phyloP scores from a whole-genome alignment of 2,329 filamentous ascomycete genomes.

The Escovopsis sp. region DNA sequence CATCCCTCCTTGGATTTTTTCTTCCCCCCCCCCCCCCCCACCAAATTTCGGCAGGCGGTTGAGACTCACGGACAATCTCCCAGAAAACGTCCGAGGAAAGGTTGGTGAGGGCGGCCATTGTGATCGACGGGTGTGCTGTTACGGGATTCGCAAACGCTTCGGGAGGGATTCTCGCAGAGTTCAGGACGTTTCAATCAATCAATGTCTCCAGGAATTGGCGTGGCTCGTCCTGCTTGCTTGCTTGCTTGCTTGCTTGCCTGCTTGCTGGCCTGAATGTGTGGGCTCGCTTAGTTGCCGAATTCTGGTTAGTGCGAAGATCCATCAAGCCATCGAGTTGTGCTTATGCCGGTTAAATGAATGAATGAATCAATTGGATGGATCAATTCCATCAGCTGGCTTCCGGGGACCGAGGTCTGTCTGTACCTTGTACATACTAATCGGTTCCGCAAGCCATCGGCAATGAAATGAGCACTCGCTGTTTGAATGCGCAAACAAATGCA shows the following conservation, averaged over 20 bases:
- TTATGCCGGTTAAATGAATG: conserved; percentile 11
- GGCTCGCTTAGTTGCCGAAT: conserved; percentile 22
- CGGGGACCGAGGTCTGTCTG: too few relatives aligned
- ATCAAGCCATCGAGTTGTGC: conserved; percentile 6
- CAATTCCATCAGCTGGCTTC: too few relatives aligned
- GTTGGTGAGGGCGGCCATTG: conserved; percentile 49
- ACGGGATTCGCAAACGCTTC: conserved; percentile 13
- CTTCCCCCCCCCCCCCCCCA: background rate
- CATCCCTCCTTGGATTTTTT: background rate
- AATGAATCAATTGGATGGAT: too few relatives aligned
- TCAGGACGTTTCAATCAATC: background rate
- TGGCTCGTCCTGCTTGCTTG: conserved; percentile 24
- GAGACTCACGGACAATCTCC: conserved; percentile 82
- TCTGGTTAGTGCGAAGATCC: conserved; percentile 13
- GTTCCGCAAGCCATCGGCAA: too few relatives aligned
- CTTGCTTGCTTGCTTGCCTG: conserved; percentile 18
- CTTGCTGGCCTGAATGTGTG: conserved; percentile 25
- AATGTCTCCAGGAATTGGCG: conserved; percentile 12
- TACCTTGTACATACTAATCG: too few relatives aligned
- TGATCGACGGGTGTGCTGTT: conserved; percentile 22
- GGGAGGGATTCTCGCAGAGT: conserved; percentile 1
- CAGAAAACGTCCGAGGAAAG: conserved; percentile 86
- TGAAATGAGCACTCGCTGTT: too few relatives aligned
- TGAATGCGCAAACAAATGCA: too few relatives aligned
- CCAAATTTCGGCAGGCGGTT: too few relatives aligned